A percentile compares a stretch with the other conserved stretches of the same genome.
These are phyloP conservation scores for Neurospora tetrasperma DNA, from an alignment of 495 filamentous ascomycete species.

Conservation along the genomic window DNA sequence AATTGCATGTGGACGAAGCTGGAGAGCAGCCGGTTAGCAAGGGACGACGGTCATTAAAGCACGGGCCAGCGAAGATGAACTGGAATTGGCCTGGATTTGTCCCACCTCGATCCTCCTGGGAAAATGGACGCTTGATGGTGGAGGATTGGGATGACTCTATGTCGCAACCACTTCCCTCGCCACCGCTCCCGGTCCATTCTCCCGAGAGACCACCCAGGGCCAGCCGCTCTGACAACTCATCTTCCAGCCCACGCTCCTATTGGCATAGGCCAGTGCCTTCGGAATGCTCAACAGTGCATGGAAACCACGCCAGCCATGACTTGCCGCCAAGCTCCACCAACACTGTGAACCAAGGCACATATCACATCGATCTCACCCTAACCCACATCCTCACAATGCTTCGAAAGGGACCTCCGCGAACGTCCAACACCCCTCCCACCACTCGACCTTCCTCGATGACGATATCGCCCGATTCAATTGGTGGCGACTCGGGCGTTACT, in stretches of 20 bases:
- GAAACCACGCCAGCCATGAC: background rate
- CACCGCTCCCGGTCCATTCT: conserved; percentile 10
- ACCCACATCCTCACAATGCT: conserved; percentile 16
- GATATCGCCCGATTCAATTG: conserved; percentile 8
- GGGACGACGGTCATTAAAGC: background rate
- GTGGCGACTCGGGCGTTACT: conserved; percentile 13
- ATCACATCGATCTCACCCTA: conserved; percentile 6
- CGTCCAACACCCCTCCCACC: background rate
- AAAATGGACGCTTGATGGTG: conserved; percentile 2
- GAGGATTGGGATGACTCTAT: conserved; percentile 12
- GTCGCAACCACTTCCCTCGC: background rate
- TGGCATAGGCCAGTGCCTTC: conserved; percentile 3
- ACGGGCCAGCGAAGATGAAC: conserved; percentile 8
- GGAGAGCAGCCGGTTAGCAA: conserved; percentile 5
- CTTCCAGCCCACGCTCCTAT: background rate
- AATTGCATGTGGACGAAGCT: conserved; percentile 1
- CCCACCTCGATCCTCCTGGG: conserved; percentile 7
- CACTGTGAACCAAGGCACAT: background rate
- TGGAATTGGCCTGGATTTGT: conserved; percentile 30
- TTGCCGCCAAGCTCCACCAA: background rate
- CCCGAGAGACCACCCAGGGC: background rate
- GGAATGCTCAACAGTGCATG: background rate
- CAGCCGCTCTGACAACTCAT: background rate
- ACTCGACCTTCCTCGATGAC: conserved; percentile 3
- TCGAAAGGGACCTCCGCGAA: conserved; percentile 10